Evolutionary conservation across 768 basidiomycete genomes (phyloP).

Genomic region (Boletales sp.): DNA sequence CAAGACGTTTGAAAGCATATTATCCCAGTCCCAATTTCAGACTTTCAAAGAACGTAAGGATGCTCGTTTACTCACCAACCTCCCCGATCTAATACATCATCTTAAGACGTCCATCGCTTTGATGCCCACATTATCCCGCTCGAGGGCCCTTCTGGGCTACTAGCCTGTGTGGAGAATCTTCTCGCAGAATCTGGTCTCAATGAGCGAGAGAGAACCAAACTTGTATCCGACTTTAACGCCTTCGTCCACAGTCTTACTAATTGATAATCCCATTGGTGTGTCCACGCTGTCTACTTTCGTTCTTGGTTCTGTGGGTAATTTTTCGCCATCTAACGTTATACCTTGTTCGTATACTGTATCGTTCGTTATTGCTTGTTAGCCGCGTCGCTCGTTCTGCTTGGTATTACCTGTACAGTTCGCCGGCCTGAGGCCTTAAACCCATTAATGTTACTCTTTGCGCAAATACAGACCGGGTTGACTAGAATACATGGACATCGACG

Average conservation of each 20-base stretch:
- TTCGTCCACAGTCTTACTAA: conserved; percentile 43
- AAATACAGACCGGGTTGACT: neutral
- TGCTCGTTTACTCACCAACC: conserved; percentile 2
- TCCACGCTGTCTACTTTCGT: neutral
- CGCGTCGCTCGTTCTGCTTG: conserved; percentile 13
- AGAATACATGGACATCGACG: conserved; percentile 10
- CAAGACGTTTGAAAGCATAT: conserved; percentile 33
- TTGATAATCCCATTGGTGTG: conserved; percentile 9
- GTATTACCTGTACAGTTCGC: neutral
- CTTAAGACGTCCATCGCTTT: conserved; percentile 66
- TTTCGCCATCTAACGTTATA: conserved; percentile 22
- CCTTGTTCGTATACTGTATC: conserved; percentile 14
- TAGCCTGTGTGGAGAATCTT: conserved; percentile 59
- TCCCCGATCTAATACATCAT: conserved; percentile 11
- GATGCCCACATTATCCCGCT: conserved; percentile 73
- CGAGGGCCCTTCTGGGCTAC: conserved; percentile 68
- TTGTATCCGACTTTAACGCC: conserved; percentile 58
- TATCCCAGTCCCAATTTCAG: conserved; percentile 35
- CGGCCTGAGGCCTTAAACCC: conserved; percentile 3
- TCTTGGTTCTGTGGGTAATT: conserved; percentile 21
- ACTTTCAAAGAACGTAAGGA: conserved; percentile 62
- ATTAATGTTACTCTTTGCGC: conserved; percentile 11
- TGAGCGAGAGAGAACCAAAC: conserved; percentile 42
- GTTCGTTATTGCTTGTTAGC: conserved; percentile 17
- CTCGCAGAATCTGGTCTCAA: conserved; percentile 48